These are phyloP conservation scores for Hymenoscyphus linearis DNA, from an alignment of 2,329 filamentous ascomycete genomes.

Conservation along the genomic window DNA sequence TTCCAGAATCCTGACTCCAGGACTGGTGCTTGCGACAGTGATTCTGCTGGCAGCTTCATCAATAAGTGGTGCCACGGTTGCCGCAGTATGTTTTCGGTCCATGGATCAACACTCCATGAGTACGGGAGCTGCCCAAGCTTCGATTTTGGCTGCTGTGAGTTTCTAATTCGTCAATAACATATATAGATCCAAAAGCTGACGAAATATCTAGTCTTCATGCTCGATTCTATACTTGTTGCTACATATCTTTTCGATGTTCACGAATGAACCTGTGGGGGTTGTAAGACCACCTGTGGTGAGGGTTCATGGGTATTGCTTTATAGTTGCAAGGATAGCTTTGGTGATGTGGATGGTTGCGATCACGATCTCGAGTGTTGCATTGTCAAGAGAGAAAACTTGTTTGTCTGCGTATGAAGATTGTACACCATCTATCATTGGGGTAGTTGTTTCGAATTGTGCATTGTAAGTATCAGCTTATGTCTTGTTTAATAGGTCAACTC, in stretches of 20 bases:
- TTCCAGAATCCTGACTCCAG: constrained; percentile 16
- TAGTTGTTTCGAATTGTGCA: constrained; percentile 18
- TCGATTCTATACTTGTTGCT: constrained; percentile 22
- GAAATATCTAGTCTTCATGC: constrained; percentile 14
- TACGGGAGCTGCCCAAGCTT: constrained; percentile 13
- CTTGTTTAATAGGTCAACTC: background rate
- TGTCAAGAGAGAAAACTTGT: constrained; percentile 18
- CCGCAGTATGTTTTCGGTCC: constrained; percentile 7
- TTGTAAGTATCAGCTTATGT: constrained; percentile 16
- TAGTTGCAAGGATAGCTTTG: constrained; percentile 22
- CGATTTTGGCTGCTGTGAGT: constrained; percentile 23
- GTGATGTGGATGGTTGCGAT: constrained; percentile 22
- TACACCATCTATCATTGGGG: constrained; percentile 15
- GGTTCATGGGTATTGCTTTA: constrained; percentile 23
- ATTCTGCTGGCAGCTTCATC: constrained; percentile 10
- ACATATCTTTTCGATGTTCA: constrained; percentile 15
- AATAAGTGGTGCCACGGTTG: constrained; percentile 14
- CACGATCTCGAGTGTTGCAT: constrained; percentile 16
- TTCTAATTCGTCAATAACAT: background rate
- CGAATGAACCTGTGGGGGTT: constrained; percentile 20
- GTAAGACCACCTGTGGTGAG: constrained; percentile 18
- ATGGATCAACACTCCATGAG: constrained; percentile 11
- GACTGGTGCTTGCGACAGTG: constrained; percentile 17
- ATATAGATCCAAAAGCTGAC: background rate
- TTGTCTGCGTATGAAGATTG: constrained; percentile 11